A percentile compares a stretch with the other conserved stretches of the same genome.
Evolutionary conservation across 345 rosid species (phyloP).

Genomic region (Eucalyptus curtisii): DNA sequence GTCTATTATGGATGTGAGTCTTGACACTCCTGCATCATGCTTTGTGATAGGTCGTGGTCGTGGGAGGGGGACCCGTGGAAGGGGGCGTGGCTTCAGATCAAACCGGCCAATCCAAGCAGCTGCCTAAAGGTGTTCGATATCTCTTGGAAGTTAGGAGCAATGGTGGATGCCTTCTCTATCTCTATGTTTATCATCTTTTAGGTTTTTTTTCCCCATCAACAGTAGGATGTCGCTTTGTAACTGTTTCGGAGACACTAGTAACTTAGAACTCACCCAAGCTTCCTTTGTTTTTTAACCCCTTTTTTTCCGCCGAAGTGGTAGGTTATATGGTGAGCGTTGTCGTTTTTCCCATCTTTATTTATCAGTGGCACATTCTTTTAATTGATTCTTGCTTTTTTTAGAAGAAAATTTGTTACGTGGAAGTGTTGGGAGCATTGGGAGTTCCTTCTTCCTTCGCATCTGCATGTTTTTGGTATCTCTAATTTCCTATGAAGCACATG

Average conservation of each 20-base stretch:
- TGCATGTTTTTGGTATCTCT: not conserved
- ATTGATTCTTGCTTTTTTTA: not conserved
- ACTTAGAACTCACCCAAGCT: not conserved
- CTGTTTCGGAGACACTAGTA: not conserved
- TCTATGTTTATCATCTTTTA: slow-evolving; percentile 1
- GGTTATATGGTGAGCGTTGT: not conserved
- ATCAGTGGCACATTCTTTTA: not conserved
- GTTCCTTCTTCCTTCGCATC: not conserved
- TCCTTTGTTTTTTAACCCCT: not conserved
- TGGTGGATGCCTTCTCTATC: not conserved
- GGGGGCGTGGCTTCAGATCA: slow-evolving; percentile 54
- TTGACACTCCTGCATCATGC: not conserved
- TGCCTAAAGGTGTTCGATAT: slow-evolving; percentile 18
- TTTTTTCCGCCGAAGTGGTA: not conserved
- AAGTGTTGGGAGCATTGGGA: not conserved
- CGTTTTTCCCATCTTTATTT: not conserved
- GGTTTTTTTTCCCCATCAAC: not conserved
- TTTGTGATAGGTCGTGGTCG: slow-evolving; percentile 46
- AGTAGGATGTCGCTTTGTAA: not conserved
- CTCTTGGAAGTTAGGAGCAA: not conserved
- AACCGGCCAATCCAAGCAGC: slow-evolving; percentile 42
- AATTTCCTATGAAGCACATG: not conserved
- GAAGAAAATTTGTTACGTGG: not conserved
- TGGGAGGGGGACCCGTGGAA: slow-evolving; percentile 58
- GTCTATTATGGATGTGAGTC: not conserved